Base-by-base conservation (phyloP, 805 yeast genomes). In the Cyberlindnera maclurae region DNA sequence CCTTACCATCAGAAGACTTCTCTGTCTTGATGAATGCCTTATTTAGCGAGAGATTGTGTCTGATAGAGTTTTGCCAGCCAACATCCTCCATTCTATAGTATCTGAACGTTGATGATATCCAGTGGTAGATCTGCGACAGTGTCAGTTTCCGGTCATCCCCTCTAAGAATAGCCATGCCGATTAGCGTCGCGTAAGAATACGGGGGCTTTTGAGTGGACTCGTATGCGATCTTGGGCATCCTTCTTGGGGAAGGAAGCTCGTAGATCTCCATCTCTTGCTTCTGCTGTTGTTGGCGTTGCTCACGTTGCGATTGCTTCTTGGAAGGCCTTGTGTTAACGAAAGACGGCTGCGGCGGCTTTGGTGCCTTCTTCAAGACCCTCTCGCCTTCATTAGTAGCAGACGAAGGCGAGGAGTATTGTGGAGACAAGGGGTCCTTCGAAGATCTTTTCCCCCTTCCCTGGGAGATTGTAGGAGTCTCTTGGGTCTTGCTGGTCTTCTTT, bases 1-100 rank as follows among this genome's bases (percentile, higher is more conserved):
- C 74, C 58, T 84, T 84, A 7, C 90, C 88, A 63, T 83, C 94
- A 49, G 83, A 82, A 11, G 96, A 89, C 58, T 89, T 82, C 49
- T 85, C 95, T 16, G 93, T 81, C 62, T 90, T 90, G 35, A 82
- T 71, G 57, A 90, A 90, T 0, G 97, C 96, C 57, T 93, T 93
- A 62, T 90, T 93, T 51, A 90, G 70, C 11, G 96, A 87, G 24
- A 90, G 67, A 50, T 93, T 90, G 62, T 90, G 98, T 45, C 98
- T 79, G 46, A 90, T 93, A 26, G 96, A 89, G 63, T 90, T 90
- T 62, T 90, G 97, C 98, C 98, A 90, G 20, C 97, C 96, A 10
- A 86, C 82, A 50, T 87, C 95, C 42, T 84, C 82, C 46, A 75
- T 77, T 46, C 79, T 77, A 62, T 93, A 93, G 58, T 81, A 90